These are phyloP conservation scores for Beta lomatogona DNA, from an alignment of 179 eudicot species.

Conservation along the genomic window DNA sequence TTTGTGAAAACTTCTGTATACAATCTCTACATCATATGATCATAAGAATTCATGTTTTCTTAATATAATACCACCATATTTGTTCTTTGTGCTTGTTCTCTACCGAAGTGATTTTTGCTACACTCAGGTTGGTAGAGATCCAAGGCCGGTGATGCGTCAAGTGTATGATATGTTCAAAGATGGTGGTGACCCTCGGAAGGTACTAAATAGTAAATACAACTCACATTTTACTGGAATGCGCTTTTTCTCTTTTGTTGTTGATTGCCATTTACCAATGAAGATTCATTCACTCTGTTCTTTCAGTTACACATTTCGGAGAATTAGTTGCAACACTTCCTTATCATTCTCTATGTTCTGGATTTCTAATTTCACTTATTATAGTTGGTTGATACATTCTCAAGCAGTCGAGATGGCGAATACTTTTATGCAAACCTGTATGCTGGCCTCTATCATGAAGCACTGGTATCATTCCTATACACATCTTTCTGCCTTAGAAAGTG, in stretches of 20 bases:
- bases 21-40: not conserved
- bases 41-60: not conserved
- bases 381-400: constrained; percentile 69
- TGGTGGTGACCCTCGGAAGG: constrained; percentile 90
- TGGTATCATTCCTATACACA: constrained; percentile 39
- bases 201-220: constrained; percentile 21
- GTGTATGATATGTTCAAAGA: constrained; percentile 78
- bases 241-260: too few relatives aligned
- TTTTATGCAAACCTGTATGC: constrained; percentile 87
- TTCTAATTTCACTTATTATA: constrained; percentile 24
- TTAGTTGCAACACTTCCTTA: too few relatives aligned
- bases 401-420: constrained; percentile 54
- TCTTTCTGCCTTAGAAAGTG: not conserved
- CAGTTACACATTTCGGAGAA: too few relatives aligned
- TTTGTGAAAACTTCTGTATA: not conserved
- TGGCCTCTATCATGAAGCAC: constrained; percentile 85
- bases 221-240: too few relatives aligned
- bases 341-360: not conserved
- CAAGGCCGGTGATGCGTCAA: constrained; percentile 83
- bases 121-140: constrained; percentile 73
- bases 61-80: not conserved
- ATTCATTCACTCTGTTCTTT: too few relatives aligned
- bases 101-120: not conserved
- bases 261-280: too few relatives aligned
- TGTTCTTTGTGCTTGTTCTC: not conserved